Evolutionary conservation across 768 basidiomycete species (phyloP), one percentile per base, ranked within the genome.

Genomic region (Trametes maxima): DNA sequence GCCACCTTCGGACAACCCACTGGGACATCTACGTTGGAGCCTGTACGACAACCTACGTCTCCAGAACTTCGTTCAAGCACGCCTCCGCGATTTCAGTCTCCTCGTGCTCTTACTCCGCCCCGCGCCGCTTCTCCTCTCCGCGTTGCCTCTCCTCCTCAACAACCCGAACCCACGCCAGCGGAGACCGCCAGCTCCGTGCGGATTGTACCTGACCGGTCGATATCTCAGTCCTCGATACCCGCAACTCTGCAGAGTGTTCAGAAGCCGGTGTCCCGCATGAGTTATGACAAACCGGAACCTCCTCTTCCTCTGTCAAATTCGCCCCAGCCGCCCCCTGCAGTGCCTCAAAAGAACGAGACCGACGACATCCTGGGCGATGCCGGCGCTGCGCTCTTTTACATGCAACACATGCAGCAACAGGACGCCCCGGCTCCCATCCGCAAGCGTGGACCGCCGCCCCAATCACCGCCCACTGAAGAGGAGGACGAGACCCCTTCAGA

Each of bases 361-460:
- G 69, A 78, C 48, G 75, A 75, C 45, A 67, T 88, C 25, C 75
- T 78, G 49, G 74, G 78, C 55, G 87, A 88, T 68, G 85, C 85
- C 12, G 85, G 85, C 24, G 62, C 57, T 16, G 86, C 87, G 13
- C 71, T 90, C 44, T 89, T 82, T 73, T 89, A 85, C 69, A 86
- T 90, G 83, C 84, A 84, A 60, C 82, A 89, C 63, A 72, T 81
- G 51, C 79, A 80, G 35, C 59, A 73, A 69, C 67, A 74, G 60
- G 44, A 52, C 36, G 56, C 25, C 25, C 14, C 47, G 1, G 47
- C 59, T 59, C 50, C 63, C 46, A 39, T 54, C 36, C 56, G 58
- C 16, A 46, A 55, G 37, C 70, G 65, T 3, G 62, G 66, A 3
- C 62, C 63, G 37, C 58, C 63, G 6, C 67, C 64, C 48, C 40